These are phyloP conservation scores for Kwoniella mangroviensis DNA, from an alignment of 768 basidiomycete species.

Conservation along the genomic window DNA sequence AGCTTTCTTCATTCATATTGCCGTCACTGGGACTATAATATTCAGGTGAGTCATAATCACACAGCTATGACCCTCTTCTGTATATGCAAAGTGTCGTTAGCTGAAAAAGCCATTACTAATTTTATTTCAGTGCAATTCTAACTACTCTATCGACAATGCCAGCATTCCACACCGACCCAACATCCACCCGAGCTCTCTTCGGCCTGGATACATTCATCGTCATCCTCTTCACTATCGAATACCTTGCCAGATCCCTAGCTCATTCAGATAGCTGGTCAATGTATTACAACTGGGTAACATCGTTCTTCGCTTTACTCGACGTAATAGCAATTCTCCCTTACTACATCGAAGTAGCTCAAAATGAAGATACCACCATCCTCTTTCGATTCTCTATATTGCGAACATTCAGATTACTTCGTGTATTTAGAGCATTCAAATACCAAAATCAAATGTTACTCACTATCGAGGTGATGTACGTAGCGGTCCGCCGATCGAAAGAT, in stretches of 20 bases:
- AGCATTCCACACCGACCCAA: constrained; percentile 58
- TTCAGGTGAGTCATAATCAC: constrained; percentile 57
- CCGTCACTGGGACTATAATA: constrained; percentile 73
- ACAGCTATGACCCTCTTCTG: background rate
- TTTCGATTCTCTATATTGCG: constrained; percentile 90
- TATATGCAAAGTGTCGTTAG: no score
- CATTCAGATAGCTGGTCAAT: constrained; percentile 72
- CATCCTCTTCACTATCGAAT: constrained; percentile 84
- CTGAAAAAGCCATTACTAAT: background rate
- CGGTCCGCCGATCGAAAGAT: constrained; percentile 81
- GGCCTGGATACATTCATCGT: constrained; percentile 85
- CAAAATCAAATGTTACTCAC: constrained; percentile 61
- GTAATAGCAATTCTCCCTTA: constrained; percentile 84
- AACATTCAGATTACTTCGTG: constrained; percentile 84
- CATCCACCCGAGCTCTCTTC: constrained; percentile 76
- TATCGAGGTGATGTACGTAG: constrained; percentile 76
- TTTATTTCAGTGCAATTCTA: constrained; percentile 48
- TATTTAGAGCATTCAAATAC: constrained; percentile 86
- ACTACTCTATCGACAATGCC: constrained; percentile 58
- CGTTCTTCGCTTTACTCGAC: constrained; percentile 80
- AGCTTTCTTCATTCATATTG: constrained; percentile 76
- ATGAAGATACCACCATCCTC: constrained; percentile 83
- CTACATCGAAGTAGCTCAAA: constrained; percentile 80
- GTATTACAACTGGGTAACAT: constrained; percentile 59
- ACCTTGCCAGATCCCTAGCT: constrained; percentile 61